Percentiles rank a stretch among this genome's conserved stretches.
Conservation (phyloP, 148 eudicot species). For the Hydrangea macrophylla region DNA sequence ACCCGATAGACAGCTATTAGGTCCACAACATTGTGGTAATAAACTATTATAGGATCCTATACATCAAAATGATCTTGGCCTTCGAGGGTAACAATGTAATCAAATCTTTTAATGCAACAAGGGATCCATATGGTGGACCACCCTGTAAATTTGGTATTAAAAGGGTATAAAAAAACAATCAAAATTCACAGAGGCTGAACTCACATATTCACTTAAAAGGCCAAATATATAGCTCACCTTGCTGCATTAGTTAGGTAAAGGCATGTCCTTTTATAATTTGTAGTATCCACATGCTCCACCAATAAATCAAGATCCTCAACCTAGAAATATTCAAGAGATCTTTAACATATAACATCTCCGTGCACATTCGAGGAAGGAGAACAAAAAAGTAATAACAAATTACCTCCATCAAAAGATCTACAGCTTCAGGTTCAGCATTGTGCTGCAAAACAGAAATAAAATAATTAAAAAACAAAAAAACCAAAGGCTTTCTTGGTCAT, state of each 20-base stretch:
- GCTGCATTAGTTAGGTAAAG: conserved; percentile 76
- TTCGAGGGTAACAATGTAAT: neutral
- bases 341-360: neutral
- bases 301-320: conserved; percentile 85
- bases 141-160: neutral
- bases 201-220: neutral
- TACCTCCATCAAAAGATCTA: conserved; percentile 98
- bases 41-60: neutral
- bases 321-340: conserved; percentile 26
- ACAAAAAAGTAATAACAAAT: neutral
- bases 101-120: neutral
- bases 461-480: neutral
- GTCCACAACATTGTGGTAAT: neutral
- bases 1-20: neutral
- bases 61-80: neutral
- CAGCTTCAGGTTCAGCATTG: conserved; percentile 97
- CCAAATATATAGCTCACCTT: conserved; percentile 49
- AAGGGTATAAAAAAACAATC: conserved; percentile 3
- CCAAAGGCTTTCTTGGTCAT: neutral
- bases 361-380: neutral
- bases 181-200: neutral
- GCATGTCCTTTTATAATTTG: conserved; percentile 78
- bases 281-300: conserved; percentile 60
- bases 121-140: neutral
- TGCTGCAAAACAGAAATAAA: conserved; percentile 55